These are phyloP conservation scores for Podaxis sp. DNA, from an alignment of 768 basidiomycete species.

Conservation along the genomic window DNA sequence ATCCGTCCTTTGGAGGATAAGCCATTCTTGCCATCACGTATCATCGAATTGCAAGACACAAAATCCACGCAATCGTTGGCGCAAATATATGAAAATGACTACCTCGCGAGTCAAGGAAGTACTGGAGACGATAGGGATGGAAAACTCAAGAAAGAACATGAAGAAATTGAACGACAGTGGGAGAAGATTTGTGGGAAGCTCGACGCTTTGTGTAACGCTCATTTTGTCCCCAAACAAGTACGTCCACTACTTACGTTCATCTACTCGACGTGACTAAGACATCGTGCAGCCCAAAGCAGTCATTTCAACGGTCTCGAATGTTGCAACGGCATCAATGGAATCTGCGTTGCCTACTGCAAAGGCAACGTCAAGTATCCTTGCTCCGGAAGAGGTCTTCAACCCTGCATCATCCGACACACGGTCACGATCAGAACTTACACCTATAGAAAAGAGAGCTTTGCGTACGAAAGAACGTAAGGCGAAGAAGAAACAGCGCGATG, in stretches of 20 bases:
- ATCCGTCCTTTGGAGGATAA: conserved; percentile 75
- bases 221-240: conserved; percentile 94
- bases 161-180: conserved; percentile 82
- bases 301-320: conserved; percentile 82
- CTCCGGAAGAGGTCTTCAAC: conserved; percentile 89
- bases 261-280: neutral
- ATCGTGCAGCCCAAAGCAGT: conserved; percentile 74
- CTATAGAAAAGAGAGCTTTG: conserved; percentile 73
- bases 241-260: conserved; percentile 24
- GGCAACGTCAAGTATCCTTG: conserved; percentile 76
- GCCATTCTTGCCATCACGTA: conserved; percentile 86
- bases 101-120: conserved; percentile 63
- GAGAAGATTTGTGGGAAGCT: conserved; percentile 83
- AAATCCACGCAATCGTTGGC: conserved; percentile 89
- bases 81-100: conserved; percentile 96
- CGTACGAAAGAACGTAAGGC: conserved; percentile 70
- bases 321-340: conserved; percentile 80
- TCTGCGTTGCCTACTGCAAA: conserved; percentile 86
- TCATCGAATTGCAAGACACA: conserved; percentile 86
- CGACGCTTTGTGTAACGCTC: conserved; percentile 92
- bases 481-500: conserved; percentile 65
- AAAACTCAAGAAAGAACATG: conserved; percentile 85
- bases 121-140: conserved; percentile 80
- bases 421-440: conserved; percentile 79
- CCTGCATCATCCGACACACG: conserved; percentile 56